Conservation (phyloP, 1,139 yeast species). For the Pichia sp. region DNA sequence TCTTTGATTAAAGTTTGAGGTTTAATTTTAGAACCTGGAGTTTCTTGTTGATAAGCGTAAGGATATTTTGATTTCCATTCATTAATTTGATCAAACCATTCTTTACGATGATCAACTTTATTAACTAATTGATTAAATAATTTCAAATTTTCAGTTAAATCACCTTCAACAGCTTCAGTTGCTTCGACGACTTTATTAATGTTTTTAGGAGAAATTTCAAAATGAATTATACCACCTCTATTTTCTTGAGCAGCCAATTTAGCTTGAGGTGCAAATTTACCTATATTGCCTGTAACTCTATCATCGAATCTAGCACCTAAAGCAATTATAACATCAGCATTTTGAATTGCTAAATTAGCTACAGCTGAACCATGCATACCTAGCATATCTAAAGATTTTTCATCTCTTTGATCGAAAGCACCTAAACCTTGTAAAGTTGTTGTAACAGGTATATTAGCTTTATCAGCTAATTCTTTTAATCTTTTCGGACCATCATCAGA, state of each 20-base stretch:
- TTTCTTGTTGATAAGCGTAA: constrained; percentile 67
- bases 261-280: constrained; percentile 92
- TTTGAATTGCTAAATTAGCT: constrained; percentile 90
- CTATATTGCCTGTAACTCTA: constrained; percentile 84
- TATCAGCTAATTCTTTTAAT: constrained; percentile 78
- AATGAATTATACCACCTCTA: constrained; percentile 94
- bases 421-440: constrained; percentile 94
- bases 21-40: constrained; percentile 74
- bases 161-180: constrained; percentile 95
- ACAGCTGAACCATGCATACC: constrained; percentile 98
- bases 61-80: constrained; percentile 88
- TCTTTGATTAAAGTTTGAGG: constrained; percentile 88
- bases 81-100: constrained; percentile 68
- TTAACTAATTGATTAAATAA: constrained; percentile 65
- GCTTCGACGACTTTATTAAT: constrained; percentile 97
- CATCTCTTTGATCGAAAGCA: constrained; percentile 86
- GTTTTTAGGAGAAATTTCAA: constrained; percentile 92
- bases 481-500: constrained; percentile 73
- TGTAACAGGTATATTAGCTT: constrained; percentile 90
- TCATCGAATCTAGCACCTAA: constrained; percentile 97
- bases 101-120: constrained; percentile 54
- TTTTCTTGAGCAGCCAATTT: constrained; percentile 78
- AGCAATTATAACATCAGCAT: constrained; percentile 88
- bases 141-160: constrained; percentile 72
- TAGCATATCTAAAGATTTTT: constrained; percentile 86